Evolutionary conservation across 345 rosid species (phyloP).

Genomic region (Lumnitzera racemosa): DNA sequence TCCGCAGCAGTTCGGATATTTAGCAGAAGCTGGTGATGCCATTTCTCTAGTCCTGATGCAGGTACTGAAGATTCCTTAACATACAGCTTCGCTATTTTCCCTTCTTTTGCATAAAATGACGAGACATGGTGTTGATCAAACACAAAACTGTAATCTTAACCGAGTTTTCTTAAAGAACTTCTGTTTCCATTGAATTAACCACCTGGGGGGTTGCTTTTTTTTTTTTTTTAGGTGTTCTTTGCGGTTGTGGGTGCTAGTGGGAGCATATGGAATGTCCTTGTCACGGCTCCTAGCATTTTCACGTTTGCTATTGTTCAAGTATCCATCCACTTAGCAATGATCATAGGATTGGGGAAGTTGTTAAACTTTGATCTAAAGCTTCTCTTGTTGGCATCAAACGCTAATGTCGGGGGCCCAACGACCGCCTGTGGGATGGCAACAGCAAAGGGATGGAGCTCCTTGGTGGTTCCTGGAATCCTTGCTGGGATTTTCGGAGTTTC

Average conservation of each 20-base stretch:
- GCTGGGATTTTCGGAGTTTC: slow-evolving; percentile 62
- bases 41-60: slow-evolving; percentile 72
- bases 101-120: not conserved
- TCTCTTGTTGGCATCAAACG: slow-evolving; percentile 70
- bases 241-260: slow-evolving; percentile 77
- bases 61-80: slow-evolving; percentile 29
- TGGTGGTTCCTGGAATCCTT: slow-evolving; percentile 74
- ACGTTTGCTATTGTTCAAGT: slow-evolving; percentile 64
- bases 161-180: not conserved
- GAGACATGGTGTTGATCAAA: too few species aligned
- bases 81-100: not conserved
- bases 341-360: slow-evolving; percentile 52
- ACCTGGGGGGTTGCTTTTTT: too few species aligned
- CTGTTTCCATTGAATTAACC: too few species aligned
- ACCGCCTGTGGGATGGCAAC: slow-evolving; percentile 88
- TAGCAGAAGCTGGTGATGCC: slow-evolving; percentile 62
- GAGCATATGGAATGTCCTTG: slow-evolving; percentile 61
- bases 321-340: slow-evolving; percentile 41
- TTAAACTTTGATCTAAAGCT: slow-evolving; percentile 40
- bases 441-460: slow-evolving; percentile 67
- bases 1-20: slow-evolving; percentile 46
- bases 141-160: not conserved
- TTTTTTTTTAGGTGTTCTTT: slow-evolving; percentile 24
- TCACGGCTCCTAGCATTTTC: slow-evolving; percentile 68
- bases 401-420: slow-evolving; percentile 84